phyloP scores from a whole-genome alignment of 768 basidiomycete species.

The Coprinellus micaceus region DNA sequence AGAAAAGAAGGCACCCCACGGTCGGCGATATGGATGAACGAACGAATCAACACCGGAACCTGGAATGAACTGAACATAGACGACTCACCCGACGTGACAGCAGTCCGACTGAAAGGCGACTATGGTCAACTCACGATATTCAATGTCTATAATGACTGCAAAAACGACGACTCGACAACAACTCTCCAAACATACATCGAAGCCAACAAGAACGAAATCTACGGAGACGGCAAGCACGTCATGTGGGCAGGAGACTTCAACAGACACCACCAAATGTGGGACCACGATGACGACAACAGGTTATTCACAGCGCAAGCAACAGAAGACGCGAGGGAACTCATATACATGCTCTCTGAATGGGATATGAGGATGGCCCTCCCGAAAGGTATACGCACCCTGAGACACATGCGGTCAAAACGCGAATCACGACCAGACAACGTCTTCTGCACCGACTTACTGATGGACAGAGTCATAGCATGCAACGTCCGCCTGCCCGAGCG shows the following conservation, averaged over 20 bases:
- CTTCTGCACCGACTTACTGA: constrained; percentile 22
- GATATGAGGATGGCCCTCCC: constrained; percentile 34
- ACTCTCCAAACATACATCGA: constrained; percentile 2
- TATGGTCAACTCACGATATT: constrained; percentile 10
- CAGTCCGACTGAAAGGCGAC: neutral
- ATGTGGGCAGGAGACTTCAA: constrained; percentile 36
- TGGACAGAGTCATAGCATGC: constrained; percentile 25
- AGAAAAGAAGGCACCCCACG: constrained; percentile 1
- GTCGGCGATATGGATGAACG: constrained; percentile 19
- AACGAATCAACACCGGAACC: constrained; percentile 8
- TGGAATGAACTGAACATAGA: constrained; percentile 15
- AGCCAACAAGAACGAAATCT: neutral
- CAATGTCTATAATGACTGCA: constrained; percentile 20
- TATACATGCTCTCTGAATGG: constrained; percentile 23
- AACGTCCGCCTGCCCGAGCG: constrained; percentile 6
- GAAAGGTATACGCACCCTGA: constrained; percentile 29
- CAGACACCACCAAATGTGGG: constrained; percentile 41
- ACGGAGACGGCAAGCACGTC: constrained; percentile 8
- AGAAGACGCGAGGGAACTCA: constrained; percentile 19
- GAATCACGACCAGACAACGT: constrained; percentile 38
- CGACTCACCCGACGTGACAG: constrained; percentile 15
- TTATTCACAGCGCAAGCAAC: constrained; percentile 32
- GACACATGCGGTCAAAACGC: constrained; percentile 7
- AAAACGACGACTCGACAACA: neutral
- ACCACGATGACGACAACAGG: constrained; percentile 23